Base-by-base conservation (phyloP, 306 rosid genomes). In the Castanea sativa region DNA sequence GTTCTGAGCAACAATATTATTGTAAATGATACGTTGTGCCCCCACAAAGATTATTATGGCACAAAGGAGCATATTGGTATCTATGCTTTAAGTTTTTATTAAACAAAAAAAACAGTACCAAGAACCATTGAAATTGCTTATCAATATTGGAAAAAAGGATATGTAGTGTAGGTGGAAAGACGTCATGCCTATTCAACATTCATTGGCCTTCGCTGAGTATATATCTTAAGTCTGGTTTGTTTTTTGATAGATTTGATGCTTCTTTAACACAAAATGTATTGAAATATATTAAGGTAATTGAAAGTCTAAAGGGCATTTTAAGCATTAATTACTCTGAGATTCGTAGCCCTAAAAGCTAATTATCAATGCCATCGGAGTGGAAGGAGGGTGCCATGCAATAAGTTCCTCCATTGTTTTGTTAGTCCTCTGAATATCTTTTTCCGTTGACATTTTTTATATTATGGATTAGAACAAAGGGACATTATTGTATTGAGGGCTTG, bases 231-330 rank as follows among this genome's bases (percentile, higher is more conserved):
- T 76, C 55, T 52, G 25, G n/a, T 25, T 71, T 71, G 70, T 68
- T 55, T 75, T 69, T 73, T 59, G 38, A 43, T 11, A 52, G 55
- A 18, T 51, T 71, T 58, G 76, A 87, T 87, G 78, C 83, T 77
- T 53, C 68, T 79, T 55, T 55, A 64, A 63, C 27, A 10, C 55
- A 79, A 41, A 23, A 58, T 20, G 16, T 58, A 78, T 86, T 75
- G 33, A 41, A 58, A 75, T 55, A 59, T 59, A 59, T 35, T 41
- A 60, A 71, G 33, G 73, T 69, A 71, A 63, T 65, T 73, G 23
- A 55, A 65, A 55, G 60, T 77, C 25, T 5, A 15, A 30, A 35
- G 60, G 51, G 7, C 5, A 12, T 59, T 27, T 49, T 49, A 49
- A 59, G 65, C 13, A 10, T 49, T 49, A 49, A 49, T 10, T 10